phyloP scores from a whole-genome alignment of 805 yeast genomes.

The Sungouiella blattae region DNA sequence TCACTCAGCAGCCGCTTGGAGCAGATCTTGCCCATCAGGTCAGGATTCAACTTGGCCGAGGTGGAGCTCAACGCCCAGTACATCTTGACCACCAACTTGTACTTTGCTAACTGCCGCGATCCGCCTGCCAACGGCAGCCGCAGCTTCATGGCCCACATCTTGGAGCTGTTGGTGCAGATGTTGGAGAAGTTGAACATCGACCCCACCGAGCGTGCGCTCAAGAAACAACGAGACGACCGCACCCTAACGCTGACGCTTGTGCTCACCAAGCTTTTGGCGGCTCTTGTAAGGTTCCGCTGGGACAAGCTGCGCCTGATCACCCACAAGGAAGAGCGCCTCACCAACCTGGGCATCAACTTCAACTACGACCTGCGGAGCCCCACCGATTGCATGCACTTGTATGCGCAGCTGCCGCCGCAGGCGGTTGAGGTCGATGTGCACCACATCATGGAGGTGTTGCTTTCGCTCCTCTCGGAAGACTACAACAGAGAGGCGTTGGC shows the following conservation, averaged over 20 bases:
- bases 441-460: slow-evolving; percentile 26
- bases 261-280: slow-evolving; percentile 27
- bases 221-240: slow-evolving; percentile 29
- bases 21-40: slow-evolving; percentile 33
- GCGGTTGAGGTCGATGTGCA: slow-evolving; percentile 19
- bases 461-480: slow-evolving; percentile 28
- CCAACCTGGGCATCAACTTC: slow-evolving; percentile 8
- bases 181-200: slow-evolving; percentile 18
- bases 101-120: slow-evolving; percentile 16
- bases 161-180: slow-evolving; percentile 21
- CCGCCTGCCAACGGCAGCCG: slow-evolving; percentile 12
- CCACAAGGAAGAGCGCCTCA: slow-evolving; percentile 1
- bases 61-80: slow-evolving; percentile 42
- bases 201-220: slow-evolving; percentile 13
- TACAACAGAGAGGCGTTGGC: slow-evolving; percentile 26
- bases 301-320: slow-evolving; percentile 11
- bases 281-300: slow-evolving; percentile 30
- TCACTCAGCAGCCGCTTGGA: slow-evolving; percentile 23
- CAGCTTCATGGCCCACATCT: slow-evolving; percentile 14
- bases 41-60: slow-evolving; percentile 37
- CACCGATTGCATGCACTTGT: slow-evolving; percentile 23
- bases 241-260: slow-evolving; percentile 30
- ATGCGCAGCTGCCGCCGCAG: slow-evolving; percentile 28
- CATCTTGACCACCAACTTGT: slow-evolving; percentile 26
- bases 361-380: slow-evolving; percentile 9